Percentiles rank a stretch among this genome's conserved stretches.
These are phyloP conservation scores for Solanum chmielewskii DNA, from an alignment of 257 asterid genomes.

Conservation along the genomic window DNA sequence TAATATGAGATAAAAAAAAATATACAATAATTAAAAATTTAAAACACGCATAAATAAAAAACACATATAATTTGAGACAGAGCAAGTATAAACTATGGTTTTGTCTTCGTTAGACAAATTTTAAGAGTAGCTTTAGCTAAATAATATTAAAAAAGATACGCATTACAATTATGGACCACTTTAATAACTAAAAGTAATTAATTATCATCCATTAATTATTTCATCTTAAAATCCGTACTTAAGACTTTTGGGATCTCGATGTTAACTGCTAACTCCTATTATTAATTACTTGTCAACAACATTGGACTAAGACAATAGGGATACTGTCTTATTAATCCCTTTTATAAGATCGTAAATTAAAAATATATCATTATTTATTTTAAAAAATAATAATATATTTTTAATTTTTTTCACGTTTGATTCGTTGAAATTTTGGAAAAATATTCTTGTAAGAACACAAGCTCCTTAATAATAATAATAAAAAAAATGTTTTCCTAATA, in stretches of 20 bases:
- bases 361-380: too few relatives aligned
- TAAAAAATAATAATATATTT: too few relatives aligned
- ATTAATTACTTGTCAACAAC: background rate
- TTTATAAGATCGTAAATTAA: background rate
- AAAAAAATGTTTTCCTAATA: background rate
- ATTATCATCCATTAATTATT: background rate
- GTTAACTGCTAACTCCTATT: background rate
- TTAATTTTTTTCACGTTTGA: background rate
- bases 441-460: too few relatives aligned
- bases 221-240: background rate
- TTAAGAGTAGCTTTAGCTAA: background rate
- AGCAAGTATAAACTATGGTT: background rate
- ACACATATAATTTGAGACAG: too few relatives aligned
- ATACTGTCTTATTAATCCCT: background rate
- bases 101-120: background rate
- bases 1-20: too few relatives aligned
- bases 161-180: background rate
- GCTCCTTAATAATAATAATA: background rate
- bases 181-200: background rate
- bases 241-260: constrained; percentile 9
- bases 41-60: rapidly evolving
- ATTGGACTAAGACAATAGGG: background rate
- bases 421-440: too few relatives aligned
- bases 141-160: background rate
- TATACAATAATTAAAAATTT: too few relatives aligned